phyloP scores from a whole-genome alignment of 768 basidiomycete species.

The Boletus rubescentipes region DNA sequence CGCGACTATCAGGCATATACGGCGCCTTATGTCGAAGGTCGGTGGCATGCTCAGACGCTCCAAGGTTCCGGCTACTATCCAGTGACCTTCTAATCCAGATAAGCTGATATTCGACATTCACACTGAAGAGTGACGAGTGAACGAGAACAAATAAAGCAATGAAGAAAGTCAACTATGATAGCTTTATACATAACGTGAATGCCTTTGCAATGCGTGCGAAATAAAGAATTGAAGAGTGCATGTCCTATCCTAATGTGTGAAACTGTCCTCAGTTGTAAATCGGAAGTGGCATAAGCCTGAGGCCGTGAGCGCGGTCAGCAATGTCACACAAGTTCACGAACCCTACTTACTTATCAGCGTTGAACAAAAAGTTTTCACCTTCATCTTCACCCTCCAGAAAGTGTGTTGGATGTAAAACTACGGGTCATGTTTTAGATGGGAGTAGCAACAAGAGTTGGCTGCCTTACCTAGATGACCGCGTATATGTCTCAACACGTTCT shows the following conservation, averaged over 20 bases:
- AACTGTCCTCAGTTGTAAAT: slow-evolving; percentile 56
- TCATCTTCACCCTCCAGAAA: slow-evolving; percentile 94
- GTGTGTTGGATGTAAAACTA: slow-evolving; percentile 80
- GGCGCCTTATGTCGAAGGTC: slow-evolving; percentile 21
- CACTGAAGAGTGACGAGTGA: slow-evolving; percentile 11
- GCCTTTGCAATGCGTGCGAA: neutral
- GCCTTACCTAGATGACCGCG: slow-evolving; percentile 83
- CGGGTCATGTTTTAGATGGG: neutral
- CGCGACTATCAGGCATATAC: slow-evolving; percentile 1
- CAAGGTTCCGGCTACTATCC: neutral
- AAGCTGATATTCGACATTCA: slow-evolving; percentile 25
- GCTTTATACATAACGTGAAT: slow-evolving; percentile 2
- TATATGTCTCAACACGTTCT: slow-evolving; percentile 68
- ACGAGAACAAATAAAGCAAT: neutral
- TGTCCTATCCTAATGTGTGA: neutral
- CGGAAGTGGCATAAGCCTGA: slow-evolving; percentile 64
- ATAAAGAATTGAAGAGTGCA: neutral
- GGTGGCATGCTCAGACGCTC: neutral
- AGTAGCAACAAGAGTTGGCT: neutral
- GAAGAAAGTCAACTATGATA: neutral
- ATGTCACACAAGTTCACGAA: neutral
- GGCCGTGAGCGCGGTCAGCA: slow-evolving; percentile 3
- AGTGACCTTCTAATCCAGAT: slow-evolving; percentile 7
- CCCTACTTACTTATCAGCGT: slow-evolving; percentile 66
- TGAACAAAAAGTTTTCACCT: slow-evolving; percentile 91